phyloP scores from a whole-genome alignment of 2,329 filamentous ascomycete species.

The Colletotrichum higginsianum region DNA sequence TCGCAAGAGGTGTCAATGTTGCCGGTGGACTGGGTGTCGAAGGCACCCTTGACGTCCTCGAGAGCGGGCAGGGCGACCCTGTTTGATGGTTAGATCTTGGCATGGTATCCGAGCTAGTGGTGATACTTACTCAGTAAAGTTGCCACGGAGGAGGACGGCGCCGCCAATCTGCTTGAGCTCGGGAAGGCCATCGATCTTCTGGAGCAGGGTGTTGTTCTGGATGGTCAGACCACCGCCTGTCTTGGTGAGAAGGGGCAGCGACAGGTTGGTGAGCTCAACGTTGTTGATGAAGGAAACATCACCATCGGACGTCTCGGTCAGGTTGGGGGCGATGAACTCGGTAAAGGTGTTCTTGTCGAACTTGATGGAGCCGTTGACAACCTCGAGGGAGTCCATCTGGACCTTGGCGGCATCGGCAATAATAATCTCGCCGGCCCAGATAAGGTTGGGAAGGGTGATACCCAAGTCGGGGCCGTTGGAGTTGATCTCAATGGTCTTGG shows the following conservation, averaged over 20 bases:
- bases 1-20: constrained; percentile 71
- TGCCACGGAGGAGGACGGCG: constrained; percentile 87
- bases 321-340: constrained; percentile 75
- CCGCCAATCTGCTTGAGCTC: constrained; percentile 79
- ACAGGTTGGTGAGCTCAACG: constrained; percentile 78
- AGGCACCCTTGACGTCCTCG: constrained; percentile 78
- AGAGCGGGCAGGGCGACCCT: constrained; percentile 81
- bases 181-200: constrained; percentile 76
- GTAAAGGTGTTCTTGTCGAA: constrained; percentile 85
- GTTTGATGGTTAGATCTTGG: neutral
- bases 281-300: constrained; percentile 76
- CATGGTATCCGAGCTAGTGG: neutral
- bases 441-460: constrained; percentile 83
- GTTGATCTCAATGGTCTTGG: constrained; percentile 78
- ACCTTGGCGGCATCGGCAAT: constrained; percentile 85
- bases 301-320: constrained; percentile 75
- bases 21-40: constrained; percentile 77
- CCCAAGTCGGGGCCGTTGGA: constrained; percentile 83
- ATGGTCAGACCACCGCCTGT: constrained; percentile 87
- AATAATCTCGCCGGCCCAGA: constrained; percentile 65
- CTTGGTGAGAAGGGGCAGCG: constrained; percentile 76
- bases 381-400: constrained; percentile 78
- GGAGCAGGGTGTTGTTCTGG: constrained; percentile 88
- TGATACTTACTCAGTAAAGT: constrained; percentile 72
- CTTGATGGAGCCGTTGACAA: constrained; percentile 84